Percentiles rank a stretch among this genome's conserved stretches.
phyloP scores from a whole-genome alignment of 164 flowering plant species.

The grape (Vitis vinifera) region ASM3070453v1 NC_081817.1:26769001-26769500 shows the following conservation, averaged over 20 bases:
- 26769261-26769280: conserved; percentile 63
- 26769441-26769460: conserved; percentile 65
- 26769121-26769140: conserved; percentile 47
- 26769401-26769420: conserved; percentile 58
- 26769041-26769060: conserved; percentile 13
- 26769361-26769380: background rate
- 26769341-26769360: background rate
- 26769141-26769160: background rate
- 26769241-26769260: conserved; percentile 63
- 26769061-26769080: conserved; percentile 42
- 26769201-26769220: conserved; percentile 1
- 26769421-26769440: conserved; percentile 71
- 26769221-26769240: conserved; percentile 59
- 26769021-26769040: background rate
- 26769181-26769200: background rate
- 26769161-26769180: background rate
- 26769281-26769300: conserved; percentile 73
- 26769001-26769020: background rate
- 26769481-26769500: background rate
- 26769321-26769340: conserved; percentile 50
- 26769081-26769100: conserved; percentile 59
- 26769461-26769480: background rate
- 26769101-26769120: conserved; percentile 47
- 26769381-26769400: background rate
- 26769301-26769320: conserved; percentile 61